These are phyloP conservation scores for Gleditsia sinensis DNA, from an alignment of 306 rosid species.

Conservation along the genomic window DNA sequence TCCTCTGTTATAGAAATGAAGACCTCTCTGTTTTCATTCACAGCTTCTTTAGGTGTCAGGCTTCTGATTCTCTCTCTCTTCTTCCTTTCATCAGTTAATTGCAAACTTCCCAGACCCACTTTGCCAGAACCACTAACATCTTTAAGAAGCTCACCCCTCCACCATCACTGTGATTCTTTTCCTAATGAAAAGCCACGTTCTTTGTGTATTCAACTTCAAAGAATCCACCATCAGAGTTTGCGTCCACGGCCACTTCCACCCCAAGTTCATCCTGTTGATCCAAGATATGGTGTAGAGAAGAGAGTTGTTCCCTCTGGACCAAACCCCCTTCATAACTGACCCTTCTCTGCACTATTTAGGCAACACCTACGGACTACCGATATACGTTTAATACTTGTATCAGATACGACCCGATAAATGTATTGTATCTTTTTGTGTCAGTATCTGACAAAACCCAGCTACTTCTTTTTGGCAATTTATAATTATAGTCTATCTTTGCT, in stretches of 20 bases:
- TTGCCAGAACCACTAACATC: neutral
- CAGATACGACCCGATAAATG: too few relatives aligned
- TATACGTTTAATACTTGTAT: too few relatives aligned
- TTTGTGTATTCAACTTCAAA: slow-evolving; percentile 59
- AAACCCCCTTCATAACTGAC: slow-evolving; percentile 92
- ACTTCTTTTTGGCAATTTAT: neutral
- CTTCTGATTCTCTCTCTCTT: slow-evolving; percentile 2
- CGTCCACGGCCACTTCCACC: slow-evolving; percentile 24
- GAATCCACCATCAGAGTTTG: slow-evolving; percentile 31
- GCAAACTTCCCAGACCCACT: neutral
- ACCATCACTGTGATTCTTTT: slow-evolving; percentile 54
- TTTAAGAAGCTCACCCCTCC: slow-evolving; percentile 31
- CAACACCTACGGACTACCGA: too few relatives aligned
- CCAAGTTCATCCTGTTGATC: slow-evolving; percentile 48
- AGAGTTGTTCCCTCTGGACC: slow-evolving; percentile 89
- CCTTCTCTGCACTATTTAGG: neutral
- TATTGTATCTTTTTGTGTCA: too few relatives aligned
- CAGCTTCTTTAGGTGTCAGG: neutral
- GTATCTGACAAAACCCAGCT: slow-evolving; percentile 8
- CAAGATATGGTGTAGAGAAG: slow-evolving; percentile 76
- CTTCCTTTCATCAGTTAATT: slow-evolving; percentile 26
- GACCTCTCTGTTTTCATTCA: slow-evolving; percentile 47
- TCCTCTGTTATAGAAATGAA: slow-evolving; percentile 50
- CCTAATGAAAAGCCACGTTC: slow-evolving; percentile 57
- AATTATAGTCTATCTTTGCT: too few relatives aligned